Evolutionary conservation across 441 rosid genomes (phyloP).

Genomic region (Jatropha multifida): DNA sequence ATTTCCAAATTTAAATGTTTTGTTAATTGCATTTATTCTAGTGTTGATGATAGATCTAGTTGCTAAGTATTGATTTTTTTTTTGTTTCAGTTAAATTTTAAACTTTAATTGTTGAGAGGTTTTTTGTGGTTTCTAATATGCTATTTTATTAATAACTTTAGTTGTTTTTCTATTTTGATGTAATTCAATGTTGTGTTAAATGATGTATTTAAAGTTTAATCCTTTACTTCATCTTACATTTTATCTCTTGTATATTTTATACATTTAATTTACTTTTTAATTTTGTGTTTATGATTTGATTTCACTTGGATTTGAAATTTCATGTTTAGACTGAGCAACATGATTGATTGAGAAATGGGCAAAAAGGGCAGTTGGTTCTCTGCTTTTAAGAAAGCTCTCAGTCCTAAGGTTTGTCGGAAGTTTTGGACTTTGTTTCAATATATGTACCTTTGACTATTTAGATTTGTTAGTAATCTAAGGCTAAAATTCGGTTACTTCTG

Average conservation of each 20-base stretch:
- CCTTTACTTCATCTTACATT: slow-evolving; percentile 7
- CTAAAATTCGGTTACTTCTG: slow-evolving; percentile 6
- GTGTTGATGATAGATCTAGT: slow-evolving; percentile 22
- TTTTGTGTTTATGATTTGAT: slow-evolving; percentile 3
- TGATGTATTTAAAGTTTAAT: not conserved
- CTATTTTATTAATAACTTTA: slow-evolving; percentile 2
- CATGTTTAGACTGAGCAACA: slow-evolving; percentile 23
- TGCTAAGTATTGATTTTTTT: not conserved
- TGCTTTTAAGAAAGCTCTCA: slow-evolving; percentile 68
- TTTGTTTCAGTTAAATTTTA: not conserved
- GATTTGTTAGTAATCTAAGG: slow-evolving; percentile 9
- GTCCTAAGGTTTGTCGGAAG: slow-evolving; percentile 38
- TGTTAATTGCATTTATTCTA: not conserved
- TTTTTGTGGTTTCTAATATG: not conserved
- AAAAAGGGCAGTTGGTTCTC: slow-evolving; percentile 73
- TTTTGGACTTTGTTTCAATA: not conserved
- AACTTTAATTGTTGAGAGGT: not conserved
- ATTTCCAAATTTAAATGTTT: not conserved
- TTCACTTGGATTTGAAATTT: slow-evolving; percentile 19
- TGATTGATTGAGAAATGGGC: slow-evolving; percentile 58
- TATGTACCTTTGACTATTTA: slow-evolving; percentile 2
- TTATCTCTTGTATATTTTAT: not conserved
- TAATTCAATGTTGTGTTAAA: not conserved
- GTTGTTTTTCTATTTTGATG: not conserved
- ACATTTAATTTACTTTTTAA: not conserved